Base-by-base conservation (phyloP, 306 rosid species). In the Pyrus pyrifolia region DNA sequence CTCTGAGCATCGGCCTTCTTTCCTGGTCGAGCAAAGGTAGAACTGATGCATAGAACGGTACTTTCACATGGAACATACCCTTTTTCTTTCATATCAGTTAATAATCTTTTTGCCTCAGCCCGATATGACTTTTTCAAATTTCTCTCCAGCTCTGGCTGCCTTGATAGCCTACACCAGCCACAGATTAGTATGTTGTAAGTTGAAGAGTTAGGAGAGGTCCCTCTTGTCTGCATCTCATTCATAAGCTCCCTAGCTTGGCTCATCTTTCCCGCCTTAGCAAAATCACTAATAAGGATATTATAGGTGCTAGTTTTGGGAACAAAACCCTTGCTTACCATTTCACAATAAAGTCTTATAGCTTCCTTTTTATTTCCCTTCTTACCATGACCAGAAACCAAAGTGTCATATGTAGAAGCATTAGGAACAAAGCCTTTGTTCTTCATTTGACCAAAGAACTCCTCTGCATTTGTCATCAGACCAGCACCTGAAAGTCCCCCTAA, bases 181-280 rank as follows among this genome's bases (percentile, higher is more conserved):
- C 89, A 84, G 67, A 90, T 85, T 72, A 95, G 88, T 79, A 89
- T 86, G 85, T 86, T 90, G 65, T 92, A 95, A 4, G 97, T 90
- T 78, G 93, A 90, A 84, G 97, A 86, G 81, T 90, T 90, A 72
- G 97, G 92, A 68, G 72, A 67, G 76, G 86, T 85, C 73, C 97
- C 96, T 78, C 91, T 84, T 29, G 77, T 68, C 83, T 77, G 82
- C 99, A 92, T 90, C 85, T 95, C 97, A 69, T 95, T 88, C 91
- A 88, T 82, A 78, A 95, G 92, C 82, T 90, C 99, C 81, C 85
- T 84, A 65, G 99, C 99, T 82, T 92, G 92, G 70, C 77, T 82
- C 99, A 89, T 95, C 87, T 88, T 92, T 76, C 96, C 97, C 30
- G 75, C 87, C 82, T 88, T 86, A 30, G 96, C 93, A 72, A 76